Evolutionary conservation across 1,139 yeast genomes (phyloP).

Genomic region (Pneumocystis jirovecii): DNA sequence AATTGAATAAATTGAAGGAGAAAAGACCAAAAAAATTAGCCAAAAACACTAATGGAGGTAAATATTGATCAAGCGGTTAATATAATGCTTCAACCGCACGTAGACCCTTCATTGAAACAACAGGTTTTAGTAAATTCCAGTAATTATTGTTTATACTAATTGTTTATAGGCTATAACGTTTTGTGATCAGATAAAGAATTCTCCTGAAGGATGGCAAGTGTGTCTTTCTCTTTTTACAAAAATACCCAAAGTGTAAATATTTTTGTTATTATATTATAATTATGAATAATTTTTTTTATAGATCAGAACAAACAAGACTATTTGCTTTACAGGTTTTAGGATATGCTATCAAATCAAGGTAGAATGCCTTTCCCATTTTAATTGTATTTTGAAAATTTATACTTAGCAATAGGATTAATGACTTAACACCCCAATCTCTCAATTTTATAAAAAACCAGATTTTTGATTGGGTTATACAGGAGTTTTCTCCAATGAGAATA

Average conservation of each 20-base stretch:
- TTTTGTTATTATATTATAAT: not conserved
- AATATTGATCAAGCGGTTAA: constrained; percentile 90
- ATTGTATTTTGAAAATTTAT: constrained; percentile 17
- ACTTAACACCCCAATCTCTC: constrained; percentile 31
- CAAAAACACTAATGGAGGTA: constrained; percentile 41
- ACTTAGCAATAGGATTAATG: constrained; percentile 20
- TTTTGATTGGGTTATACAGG: constrained; percentile 27
- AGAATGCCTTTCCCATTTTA: not conserved
- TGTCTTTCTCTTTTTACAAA: constrained; percentile 49
- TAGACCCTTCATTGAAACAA: constrained; percentile 51
- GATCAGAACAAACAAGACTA: constrained; percentile 36
- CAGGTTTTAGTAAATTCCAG: constrained; percentile 30
- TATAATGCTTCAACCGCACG: constrained; percentile 69
- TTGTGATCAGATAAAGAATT: constrained; percentile 57
- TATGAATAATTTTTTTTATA: not conserved
- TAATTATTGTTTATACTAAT: not conserved
- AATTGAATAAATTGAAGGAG: not conserved
- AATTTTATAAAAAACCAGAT: constrained; percentile 34
- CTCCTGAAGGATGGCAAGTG: constrained; percentile 67
- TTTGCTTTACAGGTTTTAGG: constrained; percentile 72
- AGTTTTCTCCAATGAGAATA: constrained; percentile 5
- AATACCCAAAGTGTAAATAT: constrained; percentile 17
- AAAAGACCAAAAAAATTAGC: not conserved
- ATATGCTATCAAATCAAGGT: constrained; percentile 33
- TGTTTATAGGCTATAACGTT: constrained; percentile 49